Base-by-base conservation (phyloP, 129 eudicot genomes). In the Flaveria robusta region DNA sequence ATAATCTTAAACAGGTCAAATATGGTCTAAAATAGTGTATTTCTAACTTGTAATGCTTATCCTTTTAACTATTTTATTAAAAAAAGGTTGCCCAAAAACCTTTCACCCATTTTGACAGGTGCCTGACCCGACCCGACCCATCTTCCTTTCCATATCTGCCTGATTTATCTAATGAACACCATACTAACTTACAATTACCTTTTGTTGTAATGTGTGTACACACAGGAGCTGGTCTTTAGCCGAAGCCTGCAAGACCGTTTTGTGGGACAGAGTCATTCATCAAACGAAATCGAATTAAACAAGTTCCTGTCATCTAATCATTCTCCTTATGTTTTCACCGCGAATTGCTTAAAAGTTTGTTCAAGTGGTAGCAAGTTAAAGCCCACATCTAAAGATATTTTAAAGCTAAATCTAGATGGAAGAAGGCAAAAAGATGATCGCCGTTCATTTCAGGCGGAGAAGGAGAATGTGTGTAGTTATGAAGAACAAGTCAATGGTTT, bases 401-500 rank as follows among this genome's bases (percentile, higher is more conserved):
- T 24, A 71, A 83, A 55, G 68, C 23, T 72, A 60, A 49, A 49
- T 63, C 20, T 34, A 5, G 79, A 86, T 19, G 62, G 27, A 42
- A 81, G 71, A 71, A 56, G 29, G 39, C 71, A 65, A 15, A 84
- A 70, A 46, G 51, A 76, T 67, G 70, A 74, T 16, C 29, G 9
- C 46, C 72, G 72, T 24, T 46, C 12, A 7, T 22, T 43, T 59
- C 49, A 55, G 39, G 42, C 3, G 43, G 50, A 84, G 68, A 83
- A 72, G 70, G 84, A 72, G 67, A 85, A 59, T 18, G 68, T 79
- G 42, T 68, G 41, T 50, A 74, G 66, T 16, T 72, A 66, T 66
- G 87, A 71, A 58, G 86, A 78, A 68, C 83, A 81, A 74, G 80
- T 85, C 37, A 71, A 63, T 70, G 83, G 78, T 41, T 66, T 89